A percentile compares a stretch with the other conserved stretches of the same genome.
Conservation (phyloP, 306 rosid species). For the Vigna unguiculata region DNA sequence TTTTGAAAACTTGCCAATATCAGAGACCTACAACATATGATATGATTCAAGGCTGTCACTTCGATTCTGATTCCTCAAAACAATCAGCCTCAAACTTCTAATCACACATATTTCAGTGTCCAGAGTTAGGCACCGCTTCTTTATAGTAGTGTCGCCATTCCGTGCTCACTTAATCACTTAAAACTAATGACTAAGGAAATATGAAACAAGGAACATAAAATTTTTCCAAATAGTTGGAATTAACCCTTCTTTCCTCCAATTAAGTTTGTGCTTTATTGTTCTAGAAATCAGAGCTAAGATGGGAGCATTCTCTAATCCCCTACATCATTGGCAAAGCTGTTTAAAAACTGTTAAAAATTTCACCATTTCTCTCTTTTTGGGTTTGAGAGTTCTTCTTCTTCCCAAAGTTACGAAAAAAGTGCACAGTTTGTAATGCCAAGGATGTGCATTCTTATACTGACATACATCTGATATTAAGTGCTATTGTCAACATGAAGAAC, state of each 20-base stretch:
- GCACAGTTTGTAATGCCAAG: not conserved
- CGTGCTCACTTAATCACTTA: not conserved
- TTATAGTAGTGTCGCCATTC: not conserved
- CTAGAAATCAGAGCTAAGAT: conserved; percentile 1
- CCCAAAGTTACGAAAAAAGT: not conserved
- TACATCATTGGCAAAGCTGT: not conserved
- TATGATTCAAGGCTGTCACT: not conserved
- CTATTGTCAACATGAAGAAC: conserved; percentile 17
- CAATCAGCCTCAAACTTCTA: not conserved
- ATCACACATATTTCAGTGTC: not conserved
- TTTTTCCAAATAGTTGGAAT: not conserved
- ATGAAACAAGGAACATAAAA: not conserved
- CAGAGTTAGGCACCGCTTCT: too few species aligned
- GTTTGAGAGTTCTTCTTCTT: not conserved
- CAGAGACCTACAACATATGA: not conserved
- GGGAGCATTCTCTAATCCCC: not conserved
- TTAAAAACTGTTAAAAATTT: not conserved
- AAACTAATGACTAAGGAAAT: not conserved
- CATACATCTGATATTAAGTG: conserved; percentile 8
- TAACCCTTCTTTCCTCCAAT: conserved; percentile 1
- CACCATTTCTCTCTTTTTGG: not conserved
- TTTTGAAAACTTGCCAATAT: not conserved
- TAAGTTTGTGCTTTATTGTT: not conserved
- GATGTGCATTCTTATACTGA: conserved; percentile 10
- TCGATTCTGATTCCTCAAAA: not conserved